A percentile compares a stretch with the other conserved stretches of the same genome.
Conservation (phyloP, 108 stramenopile species). For the Fragilaria crotonensis region DNA sequence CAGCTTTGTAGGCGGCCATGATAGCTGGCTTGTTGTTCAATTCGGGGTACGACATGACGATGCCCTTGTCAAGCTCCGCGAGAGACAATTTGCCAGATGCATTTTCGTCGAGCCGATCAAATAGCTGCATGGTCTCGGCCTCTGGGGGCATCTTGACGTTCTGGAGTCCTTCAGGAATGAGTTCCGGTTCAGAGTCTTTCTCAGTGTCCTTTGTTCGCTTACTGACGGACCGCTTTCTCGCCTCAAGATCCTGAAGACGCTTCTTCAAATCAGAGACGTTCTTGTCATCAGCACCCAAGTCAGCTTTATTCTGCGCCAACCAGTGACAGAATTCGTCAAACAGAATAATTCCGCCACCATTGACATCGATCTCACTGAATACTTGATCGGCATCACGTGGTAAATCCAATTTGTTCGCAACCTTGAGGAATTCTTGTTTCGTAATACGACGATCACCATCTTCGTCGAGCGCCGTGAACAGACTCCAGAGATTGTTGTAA, state of each 20-base stretch:
- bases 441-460: conserved; percentile 19
- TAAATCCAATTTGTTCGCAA: conserved; percentile 1
- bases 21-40: conserved; percentile 18
- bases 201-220: not conserved
- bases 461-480: conserved; percentile 8
- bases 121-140: conserved; percentile 2
- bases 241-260: not conserved
- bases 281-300: not conserved
- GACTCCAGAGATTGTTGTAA: conserved; percentile 14
- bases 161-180: not conserved
- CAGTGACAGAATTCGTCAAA: conserved; percentile 34
- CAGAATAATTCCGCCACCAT: conserved; percentile 26
- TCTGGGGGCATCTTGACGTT: not conserved
- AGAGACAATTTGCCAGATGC: conserved; percentile 10
- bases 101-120: conserved; percentile 12
- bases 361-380: conserved; percentile 23
- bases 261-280: not conserved
- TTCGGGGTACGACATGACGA: conserved; percentile 3
- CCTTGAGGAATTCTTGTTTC: conserved; percentile 14
- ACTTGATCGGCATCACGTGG: conserved; percentile 14
- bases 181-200: not conserved
- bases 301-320: conserved; percentile 10
- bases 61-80: conserved; percentile 8
- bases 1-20: conserved; percentile 11
- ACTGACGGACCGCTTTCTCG: not conserved